Evolutionary conservation across 768 basidiomycete species (phyloP), one percentile per base, ranked within the genome.

Genomic region (Lentinula lateritia): DNA sequence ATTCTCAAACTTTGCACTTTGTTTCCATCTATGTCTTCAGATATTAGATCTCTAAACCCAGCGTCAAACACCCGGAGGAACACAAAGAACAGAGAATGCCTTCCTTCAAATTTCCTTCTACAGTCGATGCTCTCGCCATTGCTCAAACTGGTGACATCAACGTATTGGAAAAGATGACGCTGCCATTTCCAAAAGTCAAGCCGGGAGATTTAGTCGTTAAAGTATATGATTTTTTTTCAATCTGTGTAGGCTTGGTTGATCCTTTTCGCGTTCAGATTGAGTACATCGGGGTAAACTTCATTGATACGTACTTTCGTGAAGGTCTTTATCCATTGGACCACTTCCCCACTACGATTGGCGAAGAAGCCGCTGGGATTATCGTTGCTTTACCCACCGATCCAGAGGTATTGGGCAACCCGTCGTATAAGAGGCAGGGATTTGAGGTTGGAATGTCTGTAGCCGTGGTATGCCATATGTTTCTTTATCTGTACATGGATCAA

Each of bases 281-380:
- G 28, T 56, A 56, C 28, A 28, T 56, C 39, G 92, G 92, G 6
- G 82, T 96, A 67, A 97, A 97, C 76, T 97, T 90, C 71, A 93
- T 90, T 69, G 90, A 92, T 70, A 86, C 85, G 48, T 95, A 97
- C 72, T 85, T 82, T 69, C 80, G 94, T 63, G 71, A 79, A 64
- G 92, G 92, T 0, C 65, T 92, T 15, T 93, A 93, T 70, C 80
- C 83, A 12, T 68, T 78, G 43, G 70, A 79, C 57, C 66, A 74
- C 10, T 83, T 88, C 65, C 91, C 93, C 5, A 80, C 82, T 41
- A 80, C 83, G 12, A 74, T 95, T 20, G 95, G 95, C 3, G 82
- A 82, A 66, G 96, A 98, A 73, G 82, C 81, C 0, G 80, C 90
- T 1, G 97, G 97, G 0, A 83, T 78, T 5, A 80, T 98, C 60